Evolutionary conservation across 768 basidiomycete species (phyloP).

Genomic region (Suillus cothurnatus): DNA sequence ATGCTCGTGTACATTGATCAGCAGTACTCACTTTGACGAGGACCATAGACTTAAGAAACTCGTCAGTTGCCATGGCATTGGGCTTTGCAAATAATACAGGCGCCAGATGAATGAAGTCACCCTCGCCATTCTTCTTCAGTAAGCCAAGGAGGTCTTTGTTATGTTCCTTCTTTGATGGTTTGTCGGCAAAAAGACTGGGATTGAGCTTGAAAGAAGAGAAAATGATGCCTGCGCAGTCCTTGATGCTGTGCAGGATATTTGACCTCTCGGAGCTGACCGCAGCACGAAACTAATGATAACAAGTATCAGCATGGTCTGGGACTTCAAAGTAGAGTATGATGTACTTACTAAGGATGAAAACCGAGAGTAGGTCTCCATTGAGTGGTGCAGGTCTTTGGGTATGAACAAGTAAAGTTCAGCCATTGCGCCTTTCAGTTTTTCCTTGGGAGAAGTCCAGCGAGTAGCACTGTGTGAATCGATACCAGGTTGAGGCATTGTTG

Average conservation of each 20-base stretch:
- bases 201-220: conserved; percentile 6
- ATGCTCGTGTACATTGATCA: neutral
- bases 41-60: conserved; percentile 1
- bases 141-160: neutral
- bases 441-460: too few relatives aligned
- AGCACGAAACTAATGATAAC: neutral
- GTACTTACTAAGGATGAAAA: too few relatives aligned
- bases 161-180: neutral
- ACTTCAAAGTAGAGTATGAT: too few relatives aligned
- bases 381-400: too few relatives aligned
- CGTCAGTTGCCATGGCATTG: neutral
- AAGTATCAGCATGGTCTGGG: too few relatives aligned
- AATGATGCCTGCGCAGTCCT: conserved; percentile 1
- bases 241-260: conserved; percentile 9
- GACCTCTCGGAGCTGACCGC: too few relatives aligned
- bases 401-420: too few relatives aligned
- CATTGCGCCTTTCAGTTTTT: too few relatives aligned
- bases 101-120: neutral
- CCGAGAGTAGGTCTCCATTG: too few relatives aligned
- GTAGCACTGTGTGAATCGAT: too few relatives aligned
- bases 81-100: too few relatives aligned
- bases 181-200: neutral
- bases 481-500: too few relatives aligned
- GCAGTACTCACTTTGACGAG: conserved; percentile 1
- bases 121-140: neutral